Evolutionary conservation across 352 stramenopile genomes (phyloP).

Genomic region (Pythium periplocum): DNA sequence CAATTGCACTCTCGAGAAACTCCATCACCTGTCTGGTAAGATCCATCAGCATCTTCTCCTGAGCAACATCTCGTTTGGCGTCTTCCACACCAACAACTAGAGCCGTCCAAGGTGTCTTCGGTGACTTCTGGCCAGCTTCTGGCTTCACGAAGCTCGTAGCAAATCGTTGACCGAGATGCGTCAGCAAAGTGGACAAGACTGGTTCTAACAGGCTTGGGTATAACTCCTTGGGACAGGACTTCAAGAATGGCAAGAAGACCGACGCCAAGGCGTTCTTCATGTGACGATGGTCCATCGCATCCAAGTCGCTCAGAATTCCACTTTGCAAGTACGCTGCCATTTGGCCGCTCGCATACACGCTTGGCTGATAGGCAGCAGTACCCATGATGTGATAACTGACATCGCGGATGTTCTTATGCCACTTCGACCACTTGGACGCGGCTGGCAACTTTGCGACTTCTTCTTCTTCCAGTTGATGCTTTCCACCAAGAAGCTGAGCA

Average conservation of each 20-base stretch:
- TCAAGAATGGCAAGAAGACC: constrained; percentile 68
- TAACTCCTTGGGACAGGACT: constrained; percentile 51
- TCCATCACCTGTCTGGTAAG: constrained; percentile 62
- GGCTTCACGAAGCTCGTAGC: constrained; percentile 30
- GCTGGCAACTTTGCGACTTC: constrained; percentile 42
- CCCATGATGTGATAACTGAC: constrained; percentile 75
- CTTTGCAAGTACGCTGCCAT: constrained; percentile 38
- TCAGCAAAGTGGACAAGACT: constrained; percentile 42
- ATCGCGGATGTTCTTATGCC: constrained; percentile 78
- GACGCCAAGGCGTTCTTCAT: constrained; percentile 63
- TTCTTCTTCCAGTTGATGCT: constrained; percentile 70
- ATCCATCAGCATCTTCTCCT: constrained; percentile 73
- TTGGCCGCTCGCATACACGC: constrained; percentile 51
- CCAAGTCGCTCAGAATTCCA: constrained; percentile 56
- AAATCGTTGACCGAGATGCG: constrained; percentile 55
- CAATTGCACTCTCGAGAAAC: constrained; percentile 64
- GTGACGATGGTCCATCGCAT: constrained; percentile 70
- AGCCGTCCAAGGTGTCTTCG: constrained; percentile 37
- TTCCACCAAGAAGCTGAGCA: constrained; percentile 65
- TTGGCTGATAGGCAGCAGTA: constrained; percentile 39
- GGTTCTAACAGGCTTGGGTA: constrained; percentile 61
- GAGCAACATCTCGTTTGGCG: constrained; percentile 57
- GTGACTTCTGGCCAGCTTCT: constrained; percentile 17
- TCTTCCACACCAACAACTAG: constrained; percentile 63
- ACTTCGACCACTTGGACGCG: constrained; percentile 64